Evolutionary conservation across 2,329 filamentous ascomycete species (phyloP).

Genomic region (Clathrospora elynae): DNA sequence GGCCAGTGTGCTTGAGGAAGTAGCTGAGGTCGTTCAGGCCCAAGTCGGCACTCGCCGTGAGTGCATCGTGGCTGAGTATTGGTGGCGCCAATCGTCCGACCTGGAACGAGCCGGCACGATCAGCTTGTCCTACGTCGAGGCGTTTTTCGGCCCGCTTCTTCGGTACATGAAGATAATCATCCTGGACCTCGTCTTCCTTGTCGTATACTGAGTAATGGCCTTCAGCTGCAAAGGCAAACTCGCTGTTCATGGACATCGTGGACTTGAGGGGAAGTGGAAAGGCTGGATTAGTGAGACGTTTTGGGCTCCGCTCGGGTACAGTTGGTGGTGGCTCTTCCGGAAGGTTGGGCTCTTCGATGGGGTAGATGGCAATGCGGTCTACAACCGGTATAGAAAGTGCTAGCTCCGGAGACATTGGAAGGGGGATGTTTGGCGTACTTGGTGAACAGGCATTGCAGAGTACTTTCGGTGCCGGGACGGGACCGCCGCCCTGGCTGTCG

Average conservation of each 20-base stretch:
- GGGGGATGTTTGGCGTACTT: slow-evolving; percentile 17
- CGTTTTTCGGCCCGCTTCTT: slow-evolving; percentile 15
- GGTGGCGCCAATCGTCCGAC: slow-evolving; percentile 38
- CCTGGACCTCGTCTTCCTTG: slow-evolving; percentile 14
- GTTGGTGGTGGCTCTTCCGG: slow-evolving; percentile 23
- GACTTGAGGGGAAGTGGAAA: slow-evolving; percentile 22
- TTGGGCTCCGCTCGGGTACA: slow-evolving; percentile 33
- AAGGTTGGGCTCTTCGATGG: slow-evolving; percentile 22
- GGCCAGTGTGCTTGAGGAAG: slow-evolving; percentile 41
- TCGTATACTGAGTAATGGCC: slow-evolving; percentile 34
- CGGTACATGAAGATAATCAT: slow-evolving; percentile 14
- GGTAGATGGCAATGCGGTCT: slow-evolving; percentile 21
- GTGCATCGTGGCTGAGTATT: slow-evolving; percentile 40
- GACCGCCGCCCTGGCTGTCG: slow-evolving; percentile 28
- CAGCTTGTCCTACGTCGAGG: slow-evolving; percentile 19
- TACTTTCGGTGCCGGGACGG: slow-evolving; percentile 14
- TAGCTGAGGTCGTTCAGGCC: slow-evolving; percentile 38
- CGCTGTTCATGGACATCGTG: slow-evolving; percentile 23
- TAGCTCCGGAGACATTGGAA: slow-evolving; percentile 17
- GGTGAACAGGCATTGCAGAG: slow-evolving; percentile 17
- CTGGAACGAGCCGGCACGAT: slow-evolving; percentile 23
- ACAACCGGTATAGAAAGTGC: slow-evolving; percentile 5
- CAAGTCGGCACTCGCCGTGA: slow-evolving; percentile 33
- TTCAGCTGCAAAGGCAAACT: slow-evolving; percentile 30
- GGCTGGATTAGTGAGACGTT: slow-evolving; percentile 26